Evolutionary conservation across 352 stramenopile species (phyloP), one percentile per base, ranked within the genome.

Genomic region (Globisporangium irregulare): DNA sequence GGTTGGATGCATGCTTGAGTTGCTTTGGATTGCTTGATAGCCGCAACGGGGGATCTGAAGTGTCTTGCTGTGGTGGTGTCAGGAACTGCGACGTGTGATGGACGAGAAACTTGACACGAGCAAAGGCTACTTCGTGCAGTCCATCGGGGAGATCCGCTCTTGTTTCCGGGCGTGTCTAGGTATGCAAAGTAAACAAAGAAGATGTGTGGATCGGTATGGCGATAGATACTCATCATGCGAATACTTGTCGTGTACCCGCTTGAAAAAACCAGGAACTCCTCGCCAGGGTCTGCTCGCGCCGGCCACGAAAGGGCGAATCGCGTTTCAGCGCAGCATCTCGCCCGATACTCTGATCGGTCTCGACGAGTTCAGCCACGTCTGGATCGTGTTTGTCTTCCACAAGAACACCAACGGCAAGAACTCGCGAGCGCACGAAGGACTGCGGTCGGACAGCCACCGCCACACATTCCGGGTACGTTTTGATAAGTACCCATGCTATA

Each of bases 351-450:
- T 97, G 24, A 68, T 84, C 55, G 86, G 84, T 14, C 67, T 97
- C 18, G 75, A 87, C 24, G 62, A 80, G 7, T 97, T 96, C 55
- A 96, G 83, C 54, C 88, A 97, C 55, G 74, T 93, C n/a, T 97
- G 90, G 90, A 82, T 97, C 50, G 61, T 95, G 5, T 97, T 97
- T 59, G 81, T 95, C 12, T 97, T 97, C 63, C 88, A 97, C 64
- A 76, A 89, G 70, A 97, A 97, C 70, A 97, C 90, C 12, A 97
- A 97, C 68, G 77, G 89, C 59, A 94, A 91, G 70, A 94, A 94
- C 43, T 66, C 73, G 50, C 75, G 82, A 48, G 86, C 84, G 7
- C 84, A 92, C 51, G 58, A 79, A 38, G 82, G 83, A 24, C 78
- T 93, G 32, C 75, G 82, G 41, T 81, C 85, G 2, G 82, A 92